These are phyloP conservation scores for Kluyveromyces lactis DNA, from an alignment of 805 yeast species.

Conservation along the genomic window DNA sequence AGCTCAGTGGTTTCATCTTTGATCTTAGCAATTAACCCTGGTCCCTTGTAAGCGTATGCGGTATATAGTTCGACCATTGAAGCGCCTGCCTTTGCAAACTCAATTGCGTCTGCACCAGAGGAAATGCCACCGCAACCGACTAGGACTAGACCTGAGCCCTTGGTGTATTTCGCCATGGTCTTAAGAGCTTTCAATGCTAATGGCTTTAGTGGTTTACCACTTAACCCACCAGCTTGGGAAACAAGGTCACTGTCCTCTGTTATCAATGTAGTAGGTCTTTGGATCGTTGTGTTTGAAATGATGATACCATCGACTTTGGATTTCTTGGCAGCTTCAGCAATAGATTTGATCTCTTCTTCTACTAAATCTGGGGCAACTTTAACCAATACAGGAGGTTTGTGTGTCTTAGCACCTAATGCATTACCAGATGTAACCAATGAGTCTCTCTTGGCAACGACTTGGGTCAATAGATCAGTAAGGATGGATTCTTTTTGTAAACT, in stretches of 20 bases:
- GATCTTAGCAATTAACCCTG: conserved; percentile 63
- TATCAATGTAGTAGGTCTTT: conserved; percentile 59
- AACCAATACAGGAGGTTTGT: conserved; percentile 72
- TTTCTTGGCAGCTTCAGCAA: conserved; percentile 69
- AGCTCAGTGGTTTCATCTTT: conserved; percentile 52
- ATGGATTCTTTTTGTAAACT: conserved; percentile 73
- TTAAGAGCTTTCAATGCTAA: conserved; percentile 63
- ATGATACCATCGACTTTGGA: conserved; percentile 87
- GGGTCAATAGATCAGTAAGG: conserved; percentile 54
- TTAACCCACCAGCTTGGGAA: conserved; percentile 74
- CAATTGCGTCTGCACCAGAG: conserved; percentile 81
- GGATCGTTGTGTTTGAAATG: conserved; percentile 85
- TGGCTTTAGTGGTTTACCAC: conserved; percentile 88
- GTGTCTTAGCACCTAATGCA: conserved; percentile 19
- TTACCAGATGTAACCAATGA: conserved; percentile 34
- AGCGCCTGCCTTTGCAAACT: conserved; percentile 91
- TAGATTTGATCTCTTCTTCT: conserved; percentile 70
- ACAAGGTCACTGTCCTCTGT: conserved; percentile 39
- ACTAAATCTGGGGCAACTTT: conserved; percentile 91
- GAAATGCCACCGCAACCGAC: conserved; percentile 94
- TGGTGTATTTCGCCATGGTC: conserved; percentile 65
- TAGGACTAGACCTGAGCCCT: conserved; percentile 62
- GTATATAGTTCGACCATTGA: conserved; percentile 82
- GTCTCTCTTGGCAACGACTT: conserved; percentile 66
- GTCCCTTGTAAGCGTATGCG: conserved; percentile 87